phyloP scores from a whole-genome alignment of 2,329 filamentous ascomycete genomes.

The Cytospora piceicola region DNA sequence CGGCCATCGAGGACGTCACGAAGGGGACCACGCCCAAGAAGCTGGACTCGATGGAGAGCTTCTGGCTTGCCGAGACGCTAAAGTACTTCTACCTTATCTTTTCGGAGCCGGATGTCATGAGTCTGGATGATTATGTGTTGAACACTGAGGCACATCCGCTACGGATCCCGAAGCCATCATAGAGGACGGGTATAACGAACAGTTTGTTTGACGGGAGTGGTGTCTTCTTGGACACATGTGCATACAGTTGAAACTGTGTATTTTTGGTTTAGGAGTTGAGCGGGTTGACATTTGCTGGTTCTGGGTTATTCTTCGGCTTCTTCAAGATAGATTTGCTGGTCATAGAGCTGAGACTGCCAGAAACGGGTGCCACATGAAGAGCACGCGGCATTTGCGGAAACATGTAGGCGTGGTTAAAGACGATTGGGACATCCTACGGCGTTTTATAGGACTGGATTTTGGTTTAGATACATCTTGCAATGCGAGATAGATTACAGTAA shows the following conservation, averaged over 20 bases:
- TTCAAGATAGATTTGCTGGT: not conserved
- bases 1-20: conserved; percentile 46
- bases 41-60: conserved; percentile 55
- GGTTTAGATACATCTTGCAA: not conserved
- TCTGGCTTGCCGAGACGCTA: conserved; percentile 76
- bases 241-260: not conserved
- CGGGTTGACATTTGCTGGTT: not conserved
- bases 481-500: not conserved
- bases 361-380: not conserved
- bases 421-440: not conserved
- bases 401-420: not conserved
- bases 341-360: not conserved
- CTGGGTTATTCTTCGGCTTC: not conserved
- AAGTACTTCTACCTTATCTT: conserved; percentile 81
- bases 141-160: conserved; percentile 62
- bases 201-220: not conserved
- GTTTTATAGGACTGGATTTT: not conserved
- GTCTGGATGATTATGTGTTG: conserved; percentile 71
- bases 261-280: not conserved
- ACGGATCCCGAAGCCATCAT: conserved; percentile 33
- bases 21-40: conserved; percentile 44
- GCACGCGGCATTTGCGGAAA: not conserved
- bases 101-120: conserved; percentile 63
- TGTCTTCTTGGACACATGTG: not conserved
- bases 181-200: not conserved